A percentile compares a stretch with the other conserved stretches of the same genome.
Evolutionary conservation across 108 stramenopile genomes (phyloP).

Genomic region (Nitzschia putrida): DNA sequence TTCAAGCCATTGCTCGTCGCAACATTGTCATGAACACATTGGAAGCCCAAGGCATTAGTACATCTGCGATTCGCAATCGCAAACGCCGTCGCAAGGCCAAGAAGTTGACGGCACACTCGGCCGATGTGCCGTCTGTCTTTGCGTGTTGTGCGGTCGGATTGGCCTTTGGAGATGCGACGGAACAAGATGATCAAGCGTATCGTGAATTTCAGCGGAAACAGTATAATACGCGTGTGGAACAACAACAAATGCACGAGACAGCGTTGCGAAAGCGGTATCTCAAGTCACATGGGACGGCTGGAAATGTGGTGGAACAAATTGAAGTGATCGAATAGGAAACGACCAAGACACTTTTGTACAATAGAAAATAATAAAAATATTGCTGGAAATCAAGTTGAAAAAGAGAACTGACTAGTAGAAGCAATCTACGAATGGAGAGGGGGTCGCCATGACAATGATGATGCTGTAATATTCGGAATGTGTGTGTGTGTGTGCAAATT

Average conservation of each 20-base stretch:
- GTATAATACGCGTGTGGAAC: conserved; percentile 46
- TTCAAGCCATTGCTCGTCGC: conserved; percentile 71
- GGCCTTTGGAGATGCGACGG: conserved; percentile 64
- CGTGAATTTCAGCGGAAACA: conserved; percentile 47
- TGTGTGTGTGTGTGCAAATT: background rate
- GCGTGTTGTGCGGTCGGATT: conserved; percentile 62
- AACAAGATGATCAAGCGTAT: conserved; percentile 54
- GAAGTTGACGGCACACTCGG: conserved; percentile 17
- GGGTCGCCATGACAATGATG: no score
- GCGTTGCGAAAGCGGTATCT: conserved; percentile 51
- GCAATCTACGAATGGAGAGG: no score
- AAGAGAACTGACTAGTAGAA: conserved; percentile 34
- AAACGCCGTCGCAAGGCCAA: conserved; percentile 53
- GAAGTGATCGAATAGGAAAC: conserved; percentile 22
- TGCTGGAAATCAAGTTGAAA: background rate
- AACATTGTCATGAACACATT: conserved; percentile 48
- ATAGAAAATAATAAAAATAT: no score
- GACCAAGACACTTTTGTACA: background rate
- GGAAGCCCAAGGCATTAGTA: conserved; percentile 56
- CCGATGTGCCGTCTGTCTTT: conserved; percentile 57
- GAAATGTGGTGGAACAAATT: conserved; percentile 22
- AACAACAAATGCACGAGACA: conserved; percentile 49
- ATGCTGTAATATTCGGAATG: no score
- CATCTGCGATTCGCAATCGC: conserved; percentile 69
- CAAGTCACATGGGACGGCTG: conserved; percentile 22